Conservation (phyloP, 768 basidiomycete species). For the Saitozyma sp. region DNA sequence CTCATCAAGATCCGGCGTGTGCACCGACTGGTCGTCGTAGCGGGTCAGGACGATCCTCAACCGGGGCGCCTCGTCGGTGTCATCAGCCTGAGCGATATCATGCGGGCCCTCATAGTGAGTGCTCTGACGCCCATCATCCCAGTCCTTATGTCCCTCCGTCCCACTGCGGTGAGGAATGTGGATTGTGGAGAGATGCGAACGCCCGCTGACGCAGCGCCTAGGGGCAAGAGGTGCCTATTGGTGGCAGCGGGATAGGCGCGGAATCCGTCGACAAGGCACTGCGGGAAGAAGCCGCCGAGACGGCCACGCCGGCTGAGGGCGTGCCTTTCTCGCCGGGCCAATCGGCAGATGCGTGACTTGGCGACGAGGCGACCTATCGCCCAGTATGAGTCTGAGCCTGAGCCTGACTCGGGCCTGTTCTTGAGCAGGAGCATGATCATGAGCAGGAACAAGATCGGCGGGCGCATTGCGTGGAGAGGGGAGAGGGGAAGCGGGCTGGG, state of each 20-base stretch:
- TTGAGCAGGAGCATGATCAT: too few relatives aligned
- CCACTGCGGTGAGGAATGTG: not conserved
- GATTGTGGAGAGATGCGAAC: slow-evolving; percentile 5
- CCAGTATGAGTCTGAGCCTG: too few relatives aligned
- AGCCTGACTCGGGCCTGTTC: too few relatives aligned
- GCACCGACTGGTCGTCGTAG: slow-evolving; percentile 91
- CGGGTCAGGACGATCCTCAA: slow-evolving; percentile 53
- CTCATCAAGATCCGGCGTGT: slow-evolving; percentile 90
- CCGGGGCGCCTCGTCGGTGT: slow-evolving; percentile 49
- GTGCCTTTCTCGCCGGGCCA: slow-evolving; percentile 11
- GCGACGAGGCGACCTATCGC: too few relatives aligned
- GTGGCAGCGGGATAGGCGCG: slow-evolving; percentile 49
- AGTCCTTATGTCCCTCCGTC: not conserved
- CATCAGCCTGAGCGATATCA: slow-evolving; percentile 51
- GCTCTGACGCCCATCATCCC: not conserved
- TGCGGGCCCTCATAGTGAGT: slow-evolving; percentile 50
- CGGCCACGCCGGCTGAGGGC: slow-evolving; percentile 21
- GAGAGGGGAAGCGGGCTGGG: too few relatives aligned
- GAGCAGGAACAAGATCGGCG: too few relatives aligned
- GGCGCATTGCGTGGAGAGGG: too few relatives aligned
- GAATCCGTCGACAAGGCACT: slow-evolving; percentile 46
- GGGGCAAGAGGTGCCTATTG: slow-evolving; percentile 45
- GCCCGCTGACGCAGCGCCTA: slow-evolving; percentile 1
- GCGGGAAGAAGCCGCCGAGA: slow-evolving; percentile 41
- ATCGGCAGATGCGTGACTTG: slow-evolving; percentile 4